Percentiles rank a stretch among this genome's conserved stretches.
Conservation (phyloP, 2,329 filamentous ascomycete genomes). For the Sclerotinia borealis region DNA sequence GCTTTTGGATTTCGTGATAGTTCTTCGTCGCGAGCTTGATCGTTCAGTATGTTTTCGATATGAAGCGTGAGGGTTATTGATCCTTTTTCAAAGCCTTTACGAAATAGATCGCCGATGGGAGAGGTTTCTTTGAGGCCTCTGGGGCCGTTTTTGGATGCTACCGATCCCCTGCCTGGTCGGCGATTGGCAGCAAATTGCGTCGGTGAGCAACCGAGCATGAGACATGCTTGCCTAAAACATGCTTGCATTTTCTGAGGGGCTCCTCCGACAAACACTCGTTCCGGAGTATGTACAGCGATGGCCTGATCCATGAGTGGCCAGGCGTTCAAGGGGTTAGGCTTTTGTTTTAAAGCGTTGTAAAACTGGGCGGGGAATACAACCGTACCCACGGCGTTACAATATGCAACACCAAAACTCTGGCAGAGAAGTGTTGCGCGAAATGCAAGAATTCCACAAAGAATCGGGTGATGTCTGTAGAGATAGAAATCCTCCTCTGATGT, state of each 20-base stretch:
- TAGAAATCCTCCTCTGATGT: conserved; percentile 8
- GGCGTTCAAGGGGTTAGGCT: not conserved
- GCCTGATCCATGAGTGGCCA: conserved; percentile 14
- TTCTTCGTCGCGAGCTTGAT: conserved; percentile 10
- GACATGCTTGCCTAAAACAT: conserved; percentile 10
- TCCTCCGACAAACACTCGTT: conserved; percentile 12
- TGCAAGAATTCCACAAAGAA: conserved; percentile 14
- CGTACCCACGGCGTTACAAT: conserved; percentile 8
- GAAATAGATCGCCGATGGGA: not conserved
- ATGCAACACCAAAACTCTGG: not conserved
- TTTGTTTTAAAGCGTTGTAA: conserved; percentile 11
- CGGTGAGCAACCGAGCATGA: conserved; percentile 9
- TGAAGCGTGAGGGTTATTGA: conserved; percentile 9
- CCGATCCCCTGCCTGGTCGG: not conserved
- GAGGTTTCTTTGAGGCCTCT: conserved; percentile 8
- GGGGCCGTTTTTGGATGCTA: conserved; percentile 8
- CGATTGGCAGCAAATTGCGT: conserved; percentile 8
- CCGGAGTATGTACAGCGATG: conserved; percentile 7
- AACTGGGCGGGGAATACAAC: conserved; percentile 12
- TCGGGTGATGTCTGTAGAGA: conserved; percentile 14
- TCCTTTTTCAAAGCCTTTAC: not conserved
- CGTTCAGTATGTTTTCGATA: conserved; percentile 12
- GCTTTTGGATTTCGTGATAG: not conserved
- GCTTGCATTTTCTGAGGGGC: not conserved
- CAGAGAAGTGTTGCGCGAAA: conserved; percentile 2